These are phyloP conservation scores for Pythium oligandrum DNA, from an alignment of 352 stramenopile genomes.

Conservation along the genomic window DNA sequence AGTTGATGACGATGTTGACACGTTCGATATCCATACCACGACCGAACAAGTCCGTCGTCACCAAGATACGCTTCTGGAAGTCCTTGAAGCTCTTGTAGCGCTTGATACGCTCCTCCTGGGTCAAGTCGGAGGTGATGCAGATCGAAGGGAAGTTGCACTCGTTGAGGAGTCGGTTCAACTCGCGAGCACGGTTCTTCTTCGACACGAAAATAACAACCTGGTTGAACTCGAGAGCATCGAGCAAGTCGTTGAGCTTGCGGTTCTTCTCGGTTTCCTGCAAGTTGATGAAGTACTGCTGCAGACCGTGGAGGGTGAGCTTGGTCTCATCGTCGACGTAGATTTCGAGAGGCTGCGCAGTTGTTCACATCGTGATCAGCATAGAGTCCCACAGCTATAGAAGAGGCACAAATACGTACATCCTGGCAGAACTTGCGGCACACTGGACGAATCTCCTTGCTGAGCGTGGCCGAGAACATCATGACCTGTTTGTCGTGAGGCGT, in stretches of 20 bases:
- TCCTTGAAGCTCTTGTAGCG: constrained; percentile 99
- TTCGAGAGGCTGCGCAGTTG: constrained; percentile 90
- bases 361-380: background rate
- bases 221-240: constrained; percentile 99
- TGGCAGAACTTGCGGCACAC: constrained; percentile 99
- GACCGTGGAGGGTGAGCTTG: constrained; percentile 99
- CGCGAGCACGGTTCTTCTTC: constrained; percentile 95
- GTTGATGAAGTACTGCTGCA: constrained; percentile 99
- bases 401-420: constrained; percentile 70
- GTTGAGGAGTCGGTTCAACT: constrained; percentile 97
- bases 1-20: constrained; percentile 99
- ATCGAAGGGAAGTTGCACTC: constrained; percentile 99
- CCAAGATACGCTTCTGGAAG: constrained; percentile 99
- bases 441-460: constrained; percentile 98
- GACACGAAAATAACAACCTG: constrained; percentile 99
- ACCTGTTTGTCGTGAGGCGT: constrained; percentile 99
- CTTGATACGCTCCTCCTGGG: constrained; percentile 97
- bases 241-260: constrained; percentile 98
- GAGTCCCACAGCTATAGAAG: background rate
- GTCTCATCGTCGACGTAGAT: constrained; percentile 99
- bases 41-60: constrained; percentile 99
- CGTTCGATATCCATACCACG: constrained; percentile 99
- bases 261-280: constrained; percentile 99
- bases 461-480: constrained; percentile 99
- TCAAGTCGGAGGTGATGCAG: constrained; percentile 98